Evolutionary conservation across 2,329 filamentous ascomycete genomes (phyloP).

Genomic region (Parastagonospora nodorum): DNA sequence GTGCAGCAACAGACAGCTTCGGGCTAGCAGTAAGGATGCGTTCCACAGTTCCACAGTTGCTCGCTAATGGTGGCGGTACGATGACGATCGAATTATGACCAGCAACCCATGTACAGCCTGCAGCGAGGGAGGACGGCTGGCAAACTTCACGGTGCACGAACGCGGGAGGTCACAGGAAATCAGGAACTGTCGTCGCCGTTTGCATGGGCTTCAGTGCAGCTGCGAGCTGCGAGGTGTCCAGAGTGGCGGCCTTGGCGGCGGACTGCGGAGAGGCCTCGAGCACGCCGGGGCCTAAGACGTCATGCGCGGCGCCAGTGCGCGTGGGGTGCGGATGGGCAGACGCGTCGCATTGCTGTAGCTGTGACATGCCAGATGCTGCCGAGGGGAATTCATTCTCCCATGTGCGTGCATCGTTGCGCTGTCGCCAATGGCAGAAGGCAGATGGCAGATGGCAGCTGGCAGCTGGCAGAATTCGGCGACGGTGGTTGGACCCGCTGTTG

Average conservation of each 20-base stretch:
- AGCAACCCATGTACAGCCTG: conserved; percentile 4
- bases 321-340: conserved; percentile 1
- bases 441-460: too few species aligned
- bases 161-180: conserved; percentile 7
- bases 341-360: neutral
- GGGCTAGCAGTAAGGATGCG: conserved; percentile 17
- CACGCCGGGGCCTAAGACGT: conserved; percentile 13
- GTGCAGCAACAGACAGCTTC: conserved; percentile 9
- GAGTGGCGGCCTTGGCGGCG: too few species aligned
- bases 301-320: conserved; percentile 4
- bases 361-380: neutral
- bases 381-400: neutral
- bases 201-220: too few species aligned
- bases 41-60: conserved; percentile 3
- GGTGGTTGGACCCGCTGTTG: conserved; percentile 5
- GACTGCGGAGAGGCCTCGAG: neutral
- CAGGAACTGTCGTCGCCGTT: neutral
- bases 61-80: conserved; percentile 45
- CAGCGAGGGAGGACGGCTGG: conserved; percentile 5
- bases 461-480: neutral
- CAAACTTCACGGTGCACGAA: conserved; percentile 8
- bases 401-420: neutral
- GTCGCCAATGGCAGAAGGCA: neutral
- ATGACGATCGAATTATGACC: conserved; percentile 22
- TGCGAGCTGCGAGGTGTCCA: too few species aligned